Conservation (phyloP, 2,329 filamentous ascomycete genomes). For the Hypoxylon sp. region DNA sequence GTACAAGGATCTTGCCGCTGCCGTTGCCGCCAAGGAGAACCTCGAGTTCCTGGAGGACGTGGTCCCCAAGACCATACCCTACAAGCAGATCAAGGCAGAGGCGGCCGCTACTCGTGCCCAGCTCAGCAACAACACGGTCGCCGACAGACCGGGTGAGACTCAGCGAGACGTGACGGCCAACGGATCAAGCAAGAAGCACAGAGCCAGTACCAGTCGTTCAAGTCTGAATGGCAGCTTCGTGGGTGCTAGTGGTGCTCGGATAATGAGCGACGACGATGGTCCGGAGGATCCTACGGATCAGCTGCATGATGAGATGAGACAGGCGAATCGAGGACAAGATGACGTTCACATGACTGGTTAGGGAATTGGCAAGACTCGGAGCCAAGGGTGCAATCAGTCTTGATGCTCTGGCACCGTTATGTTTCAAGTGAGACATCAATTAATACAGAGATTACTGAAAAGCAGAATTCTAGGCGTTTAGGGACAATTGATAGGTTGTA, state of each 20-base stretch:
- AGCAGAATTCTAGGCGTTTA: slow-evolving; percentile 2
- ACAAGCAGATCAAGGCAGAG: slow-evolving; percentile 79
- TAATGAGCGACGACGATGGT: slow-evolving; percentile 46
- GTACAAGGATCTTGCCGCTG: slow-evolving; percentile 92
- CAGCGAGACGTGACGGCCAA: slow-evolving; percentile 46
- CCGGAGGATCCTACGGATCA: slow-evolving; percentile 64
- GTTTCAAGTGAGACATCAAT: not conserved
- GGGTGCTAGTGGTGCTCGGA: slow-evolving; percentile 49
- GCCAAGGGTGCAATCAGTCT: not conserved
- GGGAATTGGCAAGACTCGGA: slow-evolving; percentile 12
- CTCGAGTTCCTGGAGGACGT: slow-evolving; percentile 95
- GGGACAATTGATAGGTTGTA: not conserved
- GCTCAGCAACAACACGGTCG: slow-evolving; percentile 56
- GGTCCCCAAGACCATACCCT: slow-evolving; percentile 86
- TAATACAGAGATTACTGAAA: not conserved
- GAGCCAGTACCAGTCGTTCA: slow-evolving; percentile 47
- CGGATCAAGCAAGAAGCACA: slow-evolving; percentile 55
- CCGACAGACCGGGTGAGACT: slow-evolving; percentile 45
- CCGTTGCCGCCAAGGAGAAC: slow-evolving; percentile 89
- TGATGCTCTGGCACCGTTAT: not conserved
- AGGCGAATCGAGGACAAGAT: slow-evolving; percentile 54
- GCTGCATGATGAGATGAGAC: slow-evolving; percentile 67
- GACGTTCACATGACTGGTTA: slow-evolving; percentile 73
- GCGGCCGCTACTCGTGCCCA: slow-evolving; percentile 63
- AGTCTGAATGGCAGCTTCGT: slow-evolving; percentile 47